These are phyloP conservation scores for Ceriops zippeliana DNA, from an alignment of 345 rosid genomes.

Conservation along the genomic window DNA sequence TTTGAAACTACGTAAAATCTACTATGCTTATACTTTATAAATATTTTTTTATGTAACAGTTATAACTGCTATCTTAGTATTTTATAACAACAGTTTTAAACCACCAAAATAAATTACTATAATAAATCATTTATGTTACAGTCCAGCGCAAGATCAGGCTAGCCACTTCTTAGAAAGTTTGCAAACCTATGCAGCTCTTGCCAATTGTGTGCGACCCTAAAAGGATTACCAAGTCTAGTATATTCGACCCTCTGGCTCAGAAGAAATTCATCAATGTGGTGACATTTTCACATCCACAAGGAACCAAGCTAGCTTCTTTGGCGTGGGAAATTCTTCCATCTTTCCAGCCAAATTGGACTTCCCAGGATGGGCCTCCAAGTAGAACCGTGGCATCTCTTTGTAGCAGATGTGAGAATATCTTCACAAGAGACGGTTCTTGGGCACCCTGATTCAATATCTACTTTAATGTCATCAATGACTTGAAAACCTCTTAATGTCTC, in stretches of 20 bases:
- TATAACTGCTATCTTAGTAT: no score
- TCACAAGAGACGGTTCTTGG: conserved; percentile 25
- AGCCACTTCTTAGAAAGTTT: conserved; percentile 14
- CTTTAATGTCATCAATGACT: conserved; percentile 23
- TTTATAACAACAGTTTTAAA: no score
- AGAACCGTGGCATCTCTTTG: conserved; percentile 21
- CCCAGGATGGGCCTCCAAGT: conserved; percentile 24
- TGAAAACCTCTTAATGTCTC: conserved; percentile 21
- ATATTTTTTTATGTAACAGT: no score
- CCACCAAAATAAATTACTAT: no score
- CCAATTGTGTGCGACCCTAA: conserved; percentile 43
- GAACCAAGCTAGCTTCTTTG: conserved; percentile 21
- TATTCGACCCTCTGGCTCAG: conserved; percentile 11
- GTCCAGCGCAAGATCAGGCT: conserved; percentile 22
- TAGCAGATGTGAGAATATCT: conserved; percentile 26
- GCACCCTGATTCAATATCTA: conserved; percentile 16
- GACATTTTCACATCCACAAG: conserved; percentile 22
- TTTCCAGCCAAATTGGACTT: conserved; percentile 17
- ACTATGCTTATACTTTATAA: no score
- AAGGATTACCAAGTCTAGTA: conserved; percentile 23
- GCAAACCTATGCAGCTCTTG: conserved; percentile 26
- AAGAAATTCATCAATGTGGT: conserved; percentile 16
- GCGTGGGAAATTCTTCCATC: conserved; percentile 18
- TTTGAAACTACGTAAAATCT: no score
- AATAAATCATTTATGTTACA: neutral